Percentiles rank a stretch among this genome's conserved stretches.
Evolutionary conservation across 2,329 filamentous ascomycete species (phyloP).

Genomic region (Atkinsonella hypoxylon): DNA sequence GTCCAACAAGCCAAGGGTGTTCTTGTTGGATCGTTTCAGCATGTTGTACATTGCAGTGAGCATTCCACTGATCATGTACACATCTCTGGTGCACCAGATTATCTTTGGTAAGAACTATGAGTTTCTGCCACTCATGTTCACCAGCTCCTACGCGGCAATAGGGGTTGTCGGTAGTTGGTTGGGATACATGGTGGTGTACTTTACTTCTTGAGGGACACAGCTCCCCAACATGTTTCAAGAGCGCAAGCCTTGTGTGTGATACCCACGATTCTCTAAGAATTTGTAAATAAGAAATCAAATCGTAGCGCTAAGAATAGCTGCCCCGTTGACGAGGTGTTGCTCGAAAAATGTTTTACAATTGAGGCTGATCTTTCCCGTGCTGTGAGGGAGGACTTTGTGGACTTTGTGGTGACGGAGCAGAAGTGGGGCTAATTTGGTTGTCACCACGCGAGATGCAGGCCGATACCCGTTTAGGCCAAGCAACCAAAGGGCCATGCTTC

Average conservation of each 20-base stretch:
- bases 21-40: slow-evolving; percentile 83
- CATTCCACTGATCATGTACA: slow-evolving; percentile 82
- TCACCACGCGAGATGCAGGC: slow-evolving; percentile 19
- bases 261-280: neutral
- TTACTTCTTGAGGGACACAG: slow-evolving; percentile 35
- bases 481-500: neutral
- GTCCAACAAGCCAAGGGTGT: slow-evolving; percentile 66
- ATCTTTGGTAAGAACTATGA: slow-evolving; percentile 74
- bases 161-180: slow-evolving; percentile 96
- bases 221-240: neutral
- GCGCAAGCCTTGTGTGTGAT: slow-evolving; percentile 1
- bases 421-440: slow-evolving; percentile 12
- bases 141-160: slow-evolving; percentile 82
- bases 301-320: too few relatives aligned
- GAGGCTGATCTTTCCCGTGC: too few relatives aligned
- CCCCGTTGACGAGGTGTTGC: too few relatives aligned
- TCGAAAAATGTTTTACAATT: too few relatives aligned
- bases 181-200: slow-evolving; percentile 87
- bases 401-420: neutral
- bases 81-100: slow-evolving; percentile 70
- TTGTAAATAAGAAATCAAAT: too few relatives aligned
- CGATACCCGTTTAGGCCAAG: slow-evolving; percentile 13
- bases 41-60: slow-evolving; percentile 81
- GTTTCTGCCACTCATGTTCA: slow-evolving; percentile 95
- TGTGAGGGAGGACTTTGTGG: neutral